phyloP scores from a whole-genome alignment of 148 eudicot species.

The Pouteria glomerata region DNA sequence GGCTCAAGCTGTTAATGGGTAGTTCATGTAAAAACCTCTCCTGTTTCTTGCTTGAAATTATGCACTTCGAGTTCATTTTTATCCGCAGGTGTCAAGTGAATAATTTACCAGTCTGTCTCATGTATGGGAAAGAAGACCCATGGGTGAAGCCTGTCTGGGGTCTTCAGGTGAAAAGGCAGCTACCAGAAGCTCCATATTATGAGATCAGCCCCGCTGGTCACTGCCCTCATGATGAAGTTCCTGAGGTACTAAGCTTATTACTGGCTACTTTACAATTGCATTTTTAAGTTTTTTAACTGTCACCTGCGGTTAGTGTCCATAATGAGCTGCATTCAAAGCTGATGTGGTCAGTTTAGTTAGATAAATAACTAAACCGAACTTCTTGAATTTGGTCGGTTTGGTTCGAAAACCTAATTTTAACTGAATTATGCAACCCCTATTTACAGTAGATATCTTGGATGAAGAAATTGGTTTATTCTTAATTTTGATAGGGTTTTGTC shows the following conservation, averaged over 20 bases:
- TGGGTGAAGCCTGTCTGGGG: slow-evolving; percentile 97
- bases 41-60: slow-evolving; percentile 3
- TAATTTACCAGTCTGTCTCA: slow-evolving; percentile 62
- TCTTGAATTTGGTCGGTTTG: no score
- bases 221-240: slow-evolving; percentile 98
- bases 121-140: slow-evolving; percentile 96
- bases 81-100: slow-evolving; percentile 48
- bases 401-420: no score
- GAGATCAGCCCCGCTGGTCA: slow-evolving; percentile 96
- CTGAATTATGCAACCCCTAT: no score
- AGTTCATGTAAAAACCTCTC: not conserved
- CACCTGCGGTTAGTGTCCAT: no score
- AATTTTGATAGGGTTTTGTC: not conserved
- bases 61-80: slow-evolving; percentile 12
- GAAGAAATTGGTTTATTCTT: not conserved
- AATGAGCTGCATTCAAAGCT: no score
- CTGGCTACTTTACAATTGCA: not conserved
- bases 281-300: no score
- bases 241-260: slow-evolving; percentile 58
- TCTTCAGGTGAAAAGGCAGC: slow-evolving; percentile 65
- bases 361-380: no score
- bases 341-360: no score
- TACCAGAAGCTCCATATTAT: slow-evolving; percentile 84
- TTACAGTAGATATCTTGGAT: not conserved
- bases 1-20: not conserved